Evolutionary conservation across 371 early-diverging fungal genomes (phyloP), one percentile per base, ranked within the genome.

Genomic region (Mucor circinelloides): DNA sequence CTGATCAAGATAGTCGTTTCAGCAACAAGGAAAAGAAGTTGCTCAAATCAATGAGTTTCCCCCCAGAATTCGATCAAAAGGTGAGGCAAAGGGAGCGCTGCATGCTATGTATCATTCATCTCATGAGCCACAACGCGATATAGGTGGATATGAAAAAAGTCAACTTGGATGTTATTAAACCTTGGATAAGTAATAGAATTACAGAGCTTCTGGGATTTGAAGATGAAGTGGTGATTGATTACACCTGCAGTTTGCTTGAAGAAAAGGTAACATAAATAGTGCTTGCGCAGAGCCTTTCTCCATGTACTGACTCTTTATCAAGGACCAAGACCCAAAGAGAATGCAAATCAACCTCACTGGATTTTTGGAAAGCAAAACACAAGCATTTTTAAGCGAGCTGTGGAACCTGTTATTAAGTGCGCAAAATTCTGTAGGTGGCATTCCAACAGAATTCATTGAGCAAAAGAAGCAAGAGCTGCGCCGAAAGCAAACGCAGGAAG

Each of bases 261-360:
- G 87, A 87, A 61, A 75, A 86, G 76, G 93, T 93, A 83, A 70
- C 78, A 66, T 13, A 21, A 27, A 60, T 15, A 36, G 17, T 19
- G 17, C 31, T 8, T 46, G 40, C 17, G 42, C 17, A 15, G 9
- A 27, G 28, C 36, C 8, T 38, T 3, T 52, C 10, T 44, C 50
- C 30, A 23, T 50, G 21, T 62, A 23, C 46, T 42, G 30, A 30
- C 21, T 30, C 28, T 21, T 70, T n/a, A 31, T 30, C 6, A 60
- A 91, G 89, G 79, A 80, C 9, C 88, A 91, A 12, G 97, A 98
- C 79, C 95, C 97, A 36, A 88, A 88, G 64, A 71, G 83, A 40
- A 91, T 97, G 87, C 99, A 98, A 79, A 94, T 97, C 77, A 93
- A 95, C 71, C 81, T 98, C n/a, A 95, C 96, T 1, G 97, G 97